Base-by-base conservation (phyloP, 1,139 yeast genomes). In the Magnusiomyces tetraspermus region DNA sequence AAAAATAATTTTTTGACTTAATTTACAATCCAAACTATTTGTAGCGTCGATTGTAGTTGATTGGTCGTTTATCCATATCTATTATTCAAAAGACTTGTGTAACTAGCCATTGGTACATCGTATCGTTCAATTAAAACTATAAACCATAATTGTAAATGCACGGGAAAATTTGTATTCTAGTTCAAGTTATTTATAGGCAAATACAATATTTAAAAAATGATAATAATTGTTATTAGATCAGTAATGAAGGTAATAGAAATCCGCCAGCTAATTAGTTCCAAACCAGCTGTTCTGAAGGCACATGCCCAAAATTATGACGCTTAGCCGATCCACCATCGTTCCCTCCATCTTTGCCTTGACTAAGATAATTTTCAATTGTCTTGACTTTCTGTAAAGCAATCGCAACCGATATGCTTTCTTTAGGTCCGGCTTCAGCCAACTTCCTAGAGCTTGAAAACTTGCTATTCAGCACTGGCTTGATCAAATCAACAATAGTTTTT, bases 351-450 rank as follows among this genome's bases (percentile, higher is more conserved):
- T 38, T 38, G 21, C 21, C 11, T n/a, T 38, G 22, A 17, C 21
- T 38, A 5, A 38, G 40, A 49, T 22, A 53, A 36, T 33, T 41
- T 13, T 26, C 46, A 5, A 26, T 22, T 8, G 49, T 22, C 21
- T 23, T 46, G 15, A 46, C n/a, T 26, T 46, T 46, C 23, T 46
- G 49, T 23, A 46, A 24, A 22, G 49, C 49, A 22, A 46, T 13
- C 13, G 49, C 49, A n/a, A 22, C n/a, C 13, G 41, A 33, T 17
- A 31, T 37, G 21, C 46, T 26, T 43, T 43, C 46, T n/a, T 36
- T 24, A 26, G 33, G 33, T 43, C 33, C 36, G 28, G n/a, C 33
- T 8, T 6, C 36, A 26, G 46, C 8, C 10, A 21, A 15, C 24
- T 38, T 38, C 8, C 5, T 10, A 19, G 22, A 19, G n/a, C 21